Base-by-base conservation (phyloP, 2,329 filamentous ascomycete species). In the Fusarium aywerte region DNA sequence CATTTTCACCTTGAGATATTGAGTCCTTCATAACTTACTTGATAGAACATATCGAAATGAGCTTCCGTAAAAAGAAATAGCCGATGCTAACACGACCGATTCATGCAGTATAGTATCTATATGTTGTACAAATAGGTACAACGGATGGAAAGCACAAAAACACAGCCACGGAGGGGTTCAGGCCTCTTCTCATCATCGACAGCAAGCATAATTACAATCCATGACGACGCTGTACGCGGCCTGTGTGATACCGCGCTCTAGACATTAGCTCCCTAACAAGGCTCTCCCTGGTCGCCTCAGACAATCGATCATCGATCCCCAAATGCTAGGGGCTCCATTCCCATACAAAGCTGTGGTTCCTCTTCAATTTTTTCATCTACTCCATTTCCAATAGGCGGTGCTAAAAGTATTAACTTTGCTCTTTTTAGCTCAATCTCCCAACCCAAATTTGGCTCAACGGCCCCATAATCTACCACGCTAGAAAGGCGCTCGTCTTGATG, bases 211-310 rank as follows among this genome's bases (percentile, higher is more conserved):
- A 63, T 56, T 58, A 52, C 44, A 55, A 49, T 66, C 57, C 42
- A 68, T 68, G 66, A 68, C 66, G 66, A 68, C 53, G 62, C 40
- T 62, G 27, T 43, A 69, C 65, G 61, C 44, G 65, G 65, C 65
- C 65, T 52, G 10, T 48, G 48, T 47, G 50, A 62, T 68, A 50
- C 35, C 27, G 35, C 27, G 33, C 51, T 50, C 27, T 40, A 43
- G 23, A 29, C 29, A 51, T 32, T 57, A 61, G 39, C 47, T 62
- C 36, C 39, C 31, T 38, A 20, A 38, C 65, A 50, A 50, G 65
- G 49, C 29, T 49, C 23, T 58, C 50, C 65, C 65, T 61, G 54
- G 45, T 52, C 50, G 36, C 31, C 36, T 65, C 29, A 54, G 48
- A 58, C 61, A 38, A n/a, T n/a, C 23, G 60, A 68, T 68, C 57